phyloP scores from a whole-genome alignment of 192 early-diverging fungal species.

The Coemansia reversa region DNA sequence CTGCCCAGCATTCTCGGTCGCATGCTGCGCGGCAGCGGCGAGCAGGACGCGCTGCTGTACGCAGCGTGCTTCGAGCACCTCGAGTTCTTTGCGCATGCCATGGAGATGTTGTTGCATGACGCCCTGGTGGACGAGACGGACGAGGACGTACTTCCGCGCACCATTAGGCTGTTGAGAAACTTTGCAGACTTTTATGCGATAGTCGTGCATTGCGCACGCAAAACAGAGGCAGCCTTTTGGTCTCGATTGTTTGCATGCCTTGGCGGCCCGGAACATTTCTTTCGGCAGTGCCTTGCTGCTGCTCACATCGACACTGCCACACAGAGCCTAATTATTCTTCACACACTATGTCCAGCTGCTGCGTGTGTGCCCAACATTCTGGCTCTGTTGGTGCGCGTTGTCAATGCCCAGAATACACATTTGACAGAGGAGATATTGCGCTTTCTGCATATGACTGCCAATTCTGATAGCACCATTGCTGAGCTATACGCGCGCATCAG shows the following conservation, averaged over 20 bases:
- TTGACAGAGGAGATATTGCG: conserved; percentile 44
- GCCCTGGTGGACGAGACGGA: conserved; percentile 82
- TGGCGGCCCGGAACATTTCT: conserved; percentile 81
- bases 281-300: conserved; percentile 72
- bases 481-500: conserved; percentile 9
- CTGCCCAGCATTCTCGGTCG: conserved; percentile 40
- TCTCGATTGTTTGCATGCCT: conserved; percentile 79
- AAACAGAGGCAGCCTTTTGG: conserved; percentile 95
- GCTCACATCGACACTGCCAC: conserved; percentile 80
- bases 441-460: conserved; percentile 32
- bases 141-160: conserved; percentile 62
- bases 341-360: conserved; percentile 75
- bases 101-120: conserved; percentile 89
- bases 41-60: conserved; percentile 52
- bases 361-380: conserved; percentile 29
- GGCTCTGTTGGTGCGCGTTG: conserved; percentile 23
- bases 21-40: conserved; percentile 29
- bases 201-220: conserved; percentile 93
- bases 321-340: conserved; percentile 88
- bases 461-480: conserved; percentile 29
- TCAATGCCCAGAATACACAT: conserved; percentile 4
- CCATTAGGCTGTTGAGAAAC: conserved; percentile 74
- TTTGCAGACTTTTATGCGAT: conserved; percentile 79
- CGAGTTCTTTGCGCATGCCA: conserved; percentile 86
- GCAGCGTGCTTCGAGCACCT: conserved; percentile 65